These are phyloP conservation scores for Zygoascus meyerae DNA, from an alignment of 1,139 yeast genomes.

Conservation along the genomic window DNA sequence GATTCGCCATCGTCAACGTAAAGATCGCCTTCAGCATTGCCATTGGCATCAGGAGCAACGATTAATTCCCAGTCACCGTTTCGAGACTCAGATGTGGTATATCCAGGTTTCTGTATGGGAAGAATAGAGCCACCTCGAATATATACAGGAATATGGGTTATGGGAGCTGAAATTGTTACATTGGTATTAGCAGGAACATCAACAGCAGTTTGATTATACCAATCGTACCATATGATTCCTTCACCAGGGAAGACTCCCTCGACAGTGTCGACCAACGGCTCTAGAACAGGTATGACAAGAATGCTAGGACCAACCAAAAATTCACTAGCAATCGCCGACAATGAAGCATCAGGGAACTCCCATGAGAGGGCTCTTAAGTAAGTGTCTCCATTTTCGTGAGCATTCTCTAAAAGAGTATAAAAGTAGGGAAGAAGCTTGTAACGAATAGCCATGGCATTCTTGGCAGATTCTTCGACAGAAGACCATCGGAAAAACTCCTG, in stretches of 20 bases:
- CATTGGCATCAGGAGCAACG: slow-evolving; percentile 29
- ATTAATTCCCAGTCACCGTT: slow-evolving; percentile 32
- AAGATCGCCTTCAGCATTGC: slow-evolving; percentile 18
- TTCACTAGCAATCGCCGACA: slow-evolving; percentile 14
- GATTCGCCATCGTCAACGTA: slow-evolving; percentile 33
- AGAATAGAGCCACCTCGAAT: slow-evolving; percentile 19
- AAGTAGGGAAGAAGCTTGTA: slow-evolving; percentile 19
- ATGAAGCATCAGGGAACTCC: slow-evolving; percentile 18
- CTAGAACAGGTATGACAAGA: slow-evolving; percentile 20
- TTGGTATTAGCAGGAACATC: slow-evolving; percentile 24
- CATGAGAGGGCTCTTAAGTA: slow-evolving; percentile 18
- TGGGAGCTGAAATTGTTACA: slow-evolving; percentile 19
- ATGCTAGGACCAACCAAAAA: slow-evolving; percentile 20
- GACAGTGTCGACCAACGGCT: slow-evolving; percentile 20
- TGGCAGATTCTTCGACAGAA: slow-evolving; percentile 16
- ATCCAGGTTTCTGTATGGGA: slow-evolving; percentile 32
- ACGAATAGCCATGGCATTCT: slow-evolving; percentile 16
- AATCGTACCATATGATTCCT: slow-evolving; percentile 35
- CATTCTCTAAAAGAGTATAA: slow-evolving; percentile 15
- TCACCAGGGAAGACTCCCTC: slow-evolving; percentile 31
- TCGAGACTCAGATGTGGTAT: slow-evolving; percentile 33
- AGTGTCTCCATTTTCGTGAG: slow-evolving; percentile 17
- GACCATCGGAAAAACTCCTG: slow-evolving; percentile 21
- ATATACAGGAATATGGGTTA: slow-evolving; percentile 21
- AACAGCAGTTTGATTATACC: slow-evolving; percentile 31